Conservation (phyloP, 106 monocot genomes). For the Narthecium ossifragum region DNA sequence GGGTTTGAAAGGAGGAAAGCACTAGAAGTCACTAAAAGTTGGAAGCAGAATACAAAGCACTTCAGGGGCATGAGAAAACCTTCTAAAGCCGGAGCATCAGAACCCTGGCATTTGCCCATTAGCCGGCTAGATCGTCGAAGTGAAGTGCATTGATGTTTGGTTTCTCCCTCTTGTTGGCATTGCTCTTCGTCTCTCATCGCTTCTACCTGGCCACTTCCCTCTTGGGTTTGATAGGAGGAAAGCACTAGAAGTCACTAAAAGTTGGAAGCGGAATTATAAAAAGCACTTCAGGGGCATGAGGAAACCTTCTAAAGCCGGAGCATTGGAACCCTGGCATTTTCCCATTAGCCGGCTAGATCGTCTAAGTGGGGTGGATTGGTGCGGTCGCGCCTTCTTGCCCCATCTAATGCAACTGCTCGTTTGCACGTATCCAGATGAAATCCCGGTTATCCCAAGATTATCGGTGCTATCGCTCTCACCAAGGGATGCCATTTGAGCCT, state of each 20-base stretch:
- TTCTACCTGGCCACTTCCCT: background rate
- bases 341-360: background rate
- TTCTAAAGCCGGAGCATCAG: background rate
- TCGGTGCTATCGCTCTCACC: too few relatives aligned
- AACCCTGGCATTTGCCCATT: too few relatives aligned
- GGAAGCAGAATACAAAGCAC: background rate
- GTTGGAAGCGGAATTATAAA: background rate
- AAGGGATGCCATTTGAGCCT: too few relatives aligned
- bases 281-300: background rate
- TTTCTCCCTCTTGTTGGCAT: background rate
- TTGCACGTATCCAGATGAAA: too few relatives aligned
- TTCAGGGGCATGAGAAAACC: background rate
- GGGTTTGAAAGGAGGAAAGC: background rate
- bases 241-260: background rate
- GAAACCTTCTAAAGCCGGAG: background rate
- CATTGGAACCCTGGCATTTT: background rate
- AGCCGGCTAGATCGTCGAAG: background rate
- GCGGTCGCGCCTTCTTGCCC: background rate
- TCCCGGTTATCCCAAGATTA: too few relatives aligned
- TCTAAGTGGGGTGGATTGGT: background rate
- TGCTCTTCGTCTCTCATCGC: background rate
- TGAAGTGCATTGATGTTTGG: constrained; percentile 1
- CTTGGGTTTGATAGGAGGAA: background rate
- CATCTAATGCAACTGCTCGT: too few relatives aligned
- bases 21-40: background rate